Evolutionary conservation across 2,329 filamentous ascomycete species (phyloP), one percentile per base, ranked within the genome.

Genomic region (Coniochaeta sp.): DNA sequence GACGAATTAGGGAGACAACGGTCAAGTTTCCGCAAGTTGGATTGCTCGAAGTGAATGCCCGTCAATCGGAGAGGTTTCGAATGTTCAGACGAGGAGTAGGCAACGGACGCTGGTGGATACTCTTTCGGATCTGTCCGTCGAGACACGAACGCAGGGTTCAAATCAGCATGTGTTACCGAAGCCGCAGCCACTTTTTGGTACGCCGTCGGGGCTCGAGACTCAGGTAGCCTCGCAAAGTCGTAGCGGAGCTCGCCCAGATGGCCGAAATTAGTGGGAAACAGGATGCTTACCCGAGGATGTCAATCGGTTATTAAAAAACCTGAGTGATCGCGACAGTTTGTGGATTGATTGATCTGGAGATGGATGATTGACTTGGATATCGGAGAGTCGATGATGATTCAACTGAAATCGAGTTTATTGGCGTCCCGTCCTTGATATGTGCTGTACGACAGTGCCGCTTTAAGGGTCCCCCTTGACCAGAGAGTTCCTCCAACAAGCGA

Each of bases 151-250:
- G n/a, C n/a, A n/a, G n/a, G 26, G 26, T 31, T 17, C 4, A 14
- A 57, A 57, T 57, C 54, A 57, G 54, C 54, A 57, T 57, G 54
- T 57, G 54, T 24, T 57, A 57, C 54, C 54, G 54, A 36, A 22
- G 17, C 11, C 44, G 44, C 44, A 50, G 22, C 6, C 17, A 5
- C 5, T 26, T 24, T 12, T 52, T 52, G 47, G 47, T 52, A 24
- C 47, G 11, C 9, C 11, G 24, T 31, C 47, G 47, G 47, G 47
- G n/a, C 26, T 52, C 47, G 43, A 47, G 43, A 36, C 24, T 14
- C 24, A 26, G 12, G 43, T 47, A 47, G 19, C 43, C 43, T 47
- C 19, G 43, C 11, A 31, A 31, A 52, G 26, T 31, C 47, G 47
- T 11, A 52, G 47, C 47, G 47, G 47, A 52, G 47, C 47, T 52